Base-by-base conservation (phyloP, 2,329 filamentous ascomycete genomes). In the Aspergillus japonicus region DNA sequence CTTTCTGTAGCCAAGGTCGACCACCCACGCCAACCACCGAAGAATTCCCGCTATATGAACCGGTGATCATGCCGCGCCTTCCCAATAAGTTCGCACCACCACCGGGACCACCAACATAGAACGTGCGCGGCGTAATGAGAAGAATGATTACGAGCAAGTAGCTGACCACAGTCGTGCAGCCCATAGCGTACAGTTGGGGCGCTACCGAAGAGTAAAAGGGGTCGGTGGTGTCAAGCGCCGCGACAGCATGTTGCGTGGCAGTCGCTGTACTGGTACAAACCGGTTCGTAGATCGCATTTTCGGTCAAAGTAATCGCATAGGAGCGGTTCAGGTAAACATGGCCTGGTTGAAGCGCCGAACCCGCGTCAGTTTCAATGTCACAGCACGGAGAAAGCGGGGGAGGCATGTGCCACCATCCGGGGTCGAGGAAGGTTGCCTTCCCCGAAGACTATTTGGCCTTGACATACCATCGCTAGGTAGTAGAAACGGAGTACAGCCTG, bases 71-170 rank as follows among this genome's bases (percentile, higher is more conserved):
- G 60, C 92, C 91, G 71, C 90, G 87, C 26, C 90, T 84, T 48
- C 91, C 90, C 52, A 96, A 81, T 60, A 95, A 89, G 49, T 94
- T 91, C 51, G 90, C 87, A 29, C 81, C 80, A 39, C 83, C 81
- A 8, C 82, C 82, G 4, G 82, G 78, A 23, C 92, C 91, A 56
- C 92, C 92, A 60, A 96, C 87, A 63, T 96, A 88, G 74, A 95
- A 96, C 3, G 95, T 96, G 54, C 94, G 87, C n/a, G 94, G 94
- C 0, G 92, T 96, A 68, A 97, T 92, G 71, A 96, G 86, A 42
- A 98, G 87, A 85, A 97, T 96, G 64, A 96, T 91, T 67, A 97
- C 89, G 50, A 98, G 86, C 73, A 96, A 89, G 78, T 96, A 98
- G 52, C 92, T 89, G 53, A 96, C 89, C 57, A 96, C 89, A 0